Evolutionary conservation across 208 protist genomes (phyloP).

Genomic region (Leishmania tarentolae): DNA sequence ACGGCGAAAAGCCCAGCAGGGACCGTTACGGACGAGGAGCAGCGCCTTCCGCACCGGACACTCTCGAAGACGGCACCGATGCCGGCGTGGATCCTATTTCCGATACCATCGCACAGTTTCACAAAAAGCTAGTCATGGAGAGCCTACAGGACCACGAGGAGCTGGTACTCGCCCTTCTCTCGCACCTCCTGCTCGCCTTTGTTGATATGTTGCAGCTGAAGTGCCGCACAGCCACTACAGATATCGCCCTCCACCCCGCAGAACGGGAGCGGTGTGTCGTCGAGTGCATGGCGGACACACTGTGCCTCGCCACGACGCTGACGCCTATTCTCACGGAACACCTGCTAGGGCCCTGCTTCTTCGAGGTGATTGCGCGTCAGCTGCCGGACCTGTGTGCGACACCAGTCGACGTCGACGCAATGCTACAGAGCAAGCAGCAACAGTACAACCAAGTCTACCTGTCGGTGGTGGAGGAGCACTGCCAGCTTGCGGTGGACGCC

Average conservation of each 20-base stretch:
- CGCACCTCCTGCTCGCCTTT: constrained; percentile 72
- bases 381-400: constrained; percentile 34
- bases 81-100: constrained; percentile 50
- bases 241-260: constrained; percentile 26
- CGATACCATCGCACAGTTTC: constrained; percentile 50
- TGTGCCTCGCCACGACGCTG: constrained; percentile 67
- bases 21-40: constrained; percentile 2
- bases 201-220: constrained; percentile 76
- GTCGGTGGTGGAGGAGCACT: constrained; percentile 77
- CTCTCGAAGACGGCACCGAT: constrained; percentile 2
- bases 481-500: constrained; percentile 79
- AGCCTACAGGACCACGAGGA: constrained; percentile 79
- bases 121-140: constrained; percentile 68
- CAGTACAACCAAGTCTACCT: constrained; percentile 62
- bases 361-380: constrained; percentile 56
- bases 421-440: constrained; percentile 31
- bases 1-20: constrained; percentile 1
- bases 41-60: background rate
- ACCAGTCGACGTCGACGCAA: constrained; percentile 12
- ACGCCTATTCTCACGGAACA: constrained; percentile 73
- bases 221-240: constrained; percentile 47
- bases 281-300: constrained; percentile 83
- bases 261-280: constrained; percentile 62
- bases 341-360: constrained; percentile 71
- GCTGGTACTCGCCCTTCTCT: constrained; percentile 63